These are phyloP conservation scores for Rutstroemia sp. DNA, from an alignment of 2,329 filamentous ascomycete species.

Conservation along the genomic window DNA sequence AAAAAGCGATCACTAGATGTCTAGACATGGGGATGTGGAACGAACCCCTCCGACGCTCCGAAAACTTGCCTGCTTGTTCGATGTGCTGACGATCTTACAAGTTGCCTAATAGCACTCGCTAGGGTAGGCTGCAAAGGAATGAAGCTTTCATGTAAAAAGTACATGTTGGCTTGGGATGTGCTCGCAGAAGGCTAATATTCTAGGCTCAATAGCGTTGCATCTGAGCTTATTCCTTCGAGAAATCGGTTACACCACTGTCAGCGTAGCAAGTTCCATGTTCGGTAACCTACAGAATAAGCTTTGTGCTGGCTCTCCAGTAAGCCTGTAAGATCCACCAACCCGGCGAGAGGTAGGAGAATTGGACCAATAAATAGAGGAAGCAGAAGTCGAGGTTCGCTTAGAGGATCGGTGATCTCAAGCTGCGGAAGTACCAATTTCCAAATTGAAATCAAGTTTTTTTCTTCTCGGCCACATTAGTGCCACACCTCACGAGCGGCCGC, in stretches of 20 bases:
- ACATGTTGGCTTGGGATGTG: background rate
- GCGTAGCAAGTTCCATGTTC: background rate
- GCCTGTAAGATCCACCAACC: conserved; percentile 6
- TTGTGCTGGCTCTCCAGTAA: conserved; percentile 3
- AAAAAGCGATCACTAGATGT: background rate
- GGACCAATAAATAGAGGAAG: background rate
- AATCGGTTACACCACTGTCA: too few species aligned
- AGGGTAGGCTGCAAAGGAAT: too few species aligned
- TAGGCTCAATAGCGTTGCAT: background rate
- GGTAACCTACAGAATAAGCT: conserved; percentile 2
- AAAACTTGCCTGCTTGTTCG: background rate
- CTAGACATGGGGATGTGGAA: background rate
- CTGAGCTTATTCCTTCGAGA: background rate
- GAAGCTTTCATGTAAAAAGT: background rate
- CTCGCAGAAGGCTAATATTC: background rate
- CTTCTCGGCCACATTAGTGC: too few species aligned
- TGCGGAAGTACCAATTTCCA: background rate
- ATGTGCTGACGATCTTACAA: background rate
- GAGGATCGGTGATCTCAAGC: background rate
- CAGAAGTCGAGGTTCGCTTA: background rate
- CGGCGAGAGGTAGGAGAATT: conserved; percentile 7
- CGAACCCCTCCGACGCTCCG: background rate
- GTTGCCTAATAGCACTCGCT: too few species aligned
- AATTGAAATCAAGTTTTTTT: background rate
- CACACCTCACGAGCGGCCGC: too few species aligned